Percentiles rank a stretch among this genome's conserved stretches.
These are phyloP conservation scores for Silene latifolia DNA, from an alignment of 148 eudicot species.

Conservation along the genomic window DNA sequence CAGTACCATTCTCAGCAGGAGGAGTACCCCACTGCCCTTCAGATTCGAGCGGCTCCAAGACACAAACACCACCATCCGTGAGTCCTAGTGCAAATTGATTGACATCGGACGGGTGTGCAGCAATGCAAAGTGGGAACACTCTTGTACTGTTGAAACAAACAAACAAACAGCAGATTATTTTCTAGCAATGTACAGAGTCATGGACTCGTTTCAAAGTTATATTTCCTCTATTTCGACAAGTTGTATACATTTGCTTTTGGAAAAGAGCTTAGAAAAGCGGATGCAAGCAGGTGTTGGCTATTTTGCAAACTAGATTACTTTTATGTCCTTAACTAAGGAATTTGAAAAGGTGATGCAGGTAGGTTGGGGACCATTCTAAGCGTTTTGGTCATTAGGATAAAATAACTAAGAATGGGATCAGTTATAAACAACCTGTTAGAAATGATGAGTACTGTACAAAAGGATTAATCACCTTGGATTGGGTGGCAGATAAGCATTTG, in stretches of 20 bases:
- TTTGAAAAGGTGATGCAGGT: too few relatives aligned
- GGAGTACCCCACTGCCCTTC: constrained; percentile 91
- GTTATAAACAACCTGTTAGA: too few relatives aligned
- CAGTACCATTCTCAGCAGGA: constrained; percentile 66
- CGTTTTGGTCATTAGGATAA: too few relatives aligned
- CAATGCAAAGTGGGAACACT: constrained; percentile 72
- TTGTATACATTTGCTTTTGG: neutral
- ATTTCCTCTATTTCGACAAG: neutral
- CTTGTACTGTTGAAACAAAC: constrained; percentile 40
- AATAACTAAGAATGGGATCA: too few relatives aligned
- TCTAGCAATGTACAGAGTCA: neutral
- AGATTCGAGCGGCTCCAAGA: constrained; percentile 83
- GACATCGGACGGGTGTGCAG: constrained; percentile 87
- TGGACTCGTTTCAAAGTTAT: neutral
- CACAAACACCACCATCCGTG: constrained; percentile 73
- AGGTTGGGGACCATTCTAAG: too few relatives aligned
- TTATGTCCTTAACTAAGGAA: too few relatives aligned
- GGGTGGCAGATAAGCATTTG: too few relatives aligned
- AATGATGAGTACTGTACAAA: too few relatives aligned
- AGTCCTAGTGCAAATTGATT: constrained; percentile 93
- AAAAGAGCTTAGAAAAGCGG: neutral
- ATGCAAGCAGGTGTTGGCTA: too few relatives aligned
- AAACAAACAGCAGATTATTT: neutral
- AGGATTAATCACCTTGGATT: too few relatives aligned
- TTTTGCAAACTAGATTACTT: too few relatives aligned